Conservation (phyloP, 1,284 basidiomycete species). For the Ustilago sp. region DNA sequence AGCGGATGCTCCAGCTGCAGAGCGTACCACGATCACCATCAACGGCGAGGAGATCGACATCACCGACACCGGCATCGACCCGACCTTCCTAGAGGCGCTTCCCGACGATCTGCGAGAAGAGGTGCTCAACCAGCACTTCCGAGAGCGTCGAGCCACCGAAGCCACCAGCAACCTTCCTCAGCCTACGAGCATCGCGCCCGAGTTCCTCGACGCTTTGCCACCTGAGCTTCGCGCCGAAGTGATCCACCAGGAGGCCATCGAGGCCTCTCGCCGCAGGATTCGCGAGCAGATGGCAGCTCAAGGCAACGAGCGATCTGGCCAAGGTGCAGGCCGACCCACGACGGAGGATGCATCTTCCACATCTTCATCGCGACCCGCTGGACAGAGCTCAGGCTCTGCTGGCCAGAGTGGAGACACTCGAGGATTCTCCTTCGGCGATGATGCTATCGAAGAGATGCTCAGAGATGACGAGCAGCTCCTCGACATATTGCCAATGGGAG, state of each 20-base stretch:
- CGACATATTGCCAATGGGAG: slow-evolving; percentile 76
- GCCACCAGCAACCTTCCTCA: slow-evolving; percentile 73
- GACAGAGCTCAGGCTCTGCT: slow-evolving; percentile 12
- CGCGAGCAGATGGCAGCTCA: slow-evolving; percentile 48
- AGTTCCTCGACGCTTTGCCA: slow-evolving; percentile 95
- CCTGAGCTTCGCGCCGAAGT: slow-evolving; percentile 97
- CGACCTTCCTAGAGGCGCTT: slow-evolving; percentile 95
- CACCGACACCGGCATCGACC: slow-evolving; percentile 97
- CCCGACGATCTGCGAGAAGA: slow-evolving; percentile 99
- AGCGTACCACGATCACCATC: slow-evolving; percentile 72
- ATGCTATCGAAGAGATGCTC: slow-evolving; percentile 77
- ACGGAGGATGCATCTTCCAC: slow-evolving; percentile 10
- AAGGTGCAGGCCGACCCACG: slow-evolving; percentile 13
- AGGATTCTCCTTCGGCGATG: slow-evolving; percentile 9
- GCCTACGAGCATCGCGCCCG: slow-evolving; percentile 87
- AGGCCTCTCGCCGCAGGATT: slow-evolving; percentile 73
- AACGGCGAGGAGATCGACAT: slow-evolving; percentile 96
- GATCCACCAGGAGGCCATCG: slow-evolving; percentile 89
- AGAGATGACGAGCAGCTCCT: slow-evolving; percentile 86
- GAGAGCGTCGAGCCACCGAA: slow-evolving; percentile 76
- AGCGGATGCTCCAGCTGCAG: slow-evolving; percentile 14
- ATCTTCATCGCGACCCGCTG: neutral
- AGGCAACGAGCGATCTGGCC: slow-evolving; percentile 14
- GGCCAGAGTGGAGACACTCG: slow-evolving; percentile 10
- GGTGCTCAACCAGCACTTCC: slow-evolving; percentile 95